A percentile compares a stretch with the other conserved stretches of the same genome.
phyloP scores from a whole-genome alignment of 208 protist genomes.

The Balamuthia mandrillaris region DNA sequence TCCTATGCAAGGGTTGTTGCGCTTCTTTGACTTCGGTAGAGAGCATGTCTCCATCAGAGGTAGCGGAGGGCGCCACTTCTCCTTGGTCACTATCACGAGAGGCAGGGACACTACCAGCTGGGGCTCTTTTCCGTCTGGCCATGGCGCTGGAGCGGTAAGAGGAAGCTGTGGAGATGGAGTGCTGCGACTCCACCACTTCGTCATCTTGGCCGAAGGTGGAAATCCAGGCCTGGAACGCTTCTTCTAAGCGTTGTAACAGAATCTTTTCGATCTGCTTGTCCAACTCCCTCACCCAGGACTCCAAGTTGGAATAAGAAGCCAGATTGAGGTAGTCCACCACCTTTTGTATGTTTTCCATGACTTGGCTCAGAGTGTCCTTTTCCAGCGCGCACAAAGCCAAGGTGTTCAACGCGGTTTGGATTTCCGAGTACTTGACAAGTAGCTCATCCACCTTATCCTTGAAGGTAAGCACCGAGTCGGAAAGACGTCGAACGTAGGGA shows the following conservation, averaged over 20 bases:
- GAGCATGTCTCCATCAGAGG: too few relatives aligned
- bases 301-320: slow-evolving; percentile 67
- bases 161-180: not conserved
- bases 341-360: slow-evolving; percentile 47
- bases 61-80: too few relatives aligned
- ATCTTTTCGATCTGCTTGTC: slow-evolving; percentile 62
- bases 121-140: too few relatives aligned
- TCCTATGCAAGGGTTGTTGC: not conserved
- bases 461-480: slow-evolving; percentile 61
- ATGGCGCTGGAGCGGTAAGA: too few relatives aligned
- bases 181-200: not conserved
- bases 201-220: slow-evolving; percentile 37
- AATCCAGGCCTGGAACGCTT: slow-evolving; percentile 65
- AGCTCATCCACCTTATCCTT: slow-evolving; percentile 67
- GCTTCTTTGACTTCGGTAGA: too few relatives aligned
- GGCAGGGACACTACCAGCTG: too few relatives aligned
- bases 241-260: slow-evolving; percentile 58
- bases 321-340: slow-evolving; percentile 74
- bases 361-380: not conserved
- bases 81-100: too few relatives aligned
- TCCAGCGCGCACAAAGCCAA: slow-evolving; percentile 60
- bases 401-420: slow-evolving; percentile 56
- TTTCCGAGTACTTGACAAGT: slow-evolving; percentile 41
- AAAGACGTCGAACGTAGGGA: slow-evolving; percentile 63
- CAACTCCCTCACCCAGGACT: slow-evolving; percentile 66